phyloP scores from a whole-genome alignment of 805 yeast species.

The Candida coquimbonensis region DNA sequence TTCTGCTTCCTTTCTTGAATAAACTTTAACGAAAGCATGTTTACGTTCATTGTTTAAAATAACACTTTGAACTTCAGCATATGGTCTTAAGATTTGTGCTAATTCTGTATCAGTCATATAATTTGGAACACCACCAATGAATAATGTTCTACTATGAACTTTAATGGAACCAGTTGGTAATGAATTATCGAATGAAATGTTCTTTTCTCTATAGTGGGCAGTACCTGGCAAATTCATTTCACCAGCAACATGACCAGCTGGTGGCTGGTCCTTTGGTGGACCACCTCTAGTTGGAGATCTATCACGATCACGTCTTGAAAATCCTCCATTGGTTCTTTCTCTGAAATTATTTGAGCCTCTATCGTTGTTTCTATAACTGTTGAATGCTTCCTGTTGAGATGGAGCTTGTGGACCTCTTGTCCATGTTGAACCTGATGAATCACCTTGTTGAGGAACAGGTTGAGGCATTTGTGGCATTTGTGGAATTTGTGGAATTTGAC shows the following conservation, averaged over 20 bases:
- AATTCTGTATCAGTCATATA: slow-evolving; percentile 72
- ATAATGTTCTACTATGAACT: slow-evolving; percentile 83
- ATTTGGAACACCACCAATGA: slow-evolving; percentile 89
- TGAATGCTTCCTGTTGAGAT: slow-evolving; percentile 23
- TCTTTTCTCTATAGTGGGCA: slow-evolving; percentile 70
- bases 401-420: slow-evolving; percentile 5
- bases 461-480: slow-evolving; percentile 10
- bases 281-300: slow-evolving; percentile 23
- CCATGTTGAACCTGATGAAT: slow-evolving; percentile 10
- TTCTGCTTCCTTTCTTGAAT: slow-evolving; percentile 88
- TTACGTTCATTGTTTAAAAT: slow-evolving; percentile 82
- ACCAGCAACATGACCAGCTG: slow-evolving; percentile 34
- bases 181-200: slow-evolving; percentile 59
- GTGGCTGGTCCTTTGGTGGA: slow-evolving; percentile 19
- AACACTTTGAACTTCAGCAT: slow-evolving; percentile 87
- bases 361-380: slow-evolving; percentile 19
- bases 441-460: slow-evolving; percentile 7
- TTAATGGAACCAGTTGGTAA: slow-evolving; percentile 75
- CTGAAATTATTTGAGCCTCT: slow-evolving; percentile 3
- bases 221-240: slow-evolving; percentile 66
- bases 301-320: slow-evolving; percentile 20
- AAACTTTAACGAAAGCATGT: slow-evolving; percentile 94
- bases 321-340: slow-evolving; percentile 11
- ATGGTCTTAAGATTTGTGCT: slow-evolving; percentile 66
- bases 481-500: slow-evolving; percentile 19